These are phyloP conservation scores for Globisporangium heterothallicum DNA, from an alignment of 352 stramenopile genomes.

Conservation along the genomic window DNA sequence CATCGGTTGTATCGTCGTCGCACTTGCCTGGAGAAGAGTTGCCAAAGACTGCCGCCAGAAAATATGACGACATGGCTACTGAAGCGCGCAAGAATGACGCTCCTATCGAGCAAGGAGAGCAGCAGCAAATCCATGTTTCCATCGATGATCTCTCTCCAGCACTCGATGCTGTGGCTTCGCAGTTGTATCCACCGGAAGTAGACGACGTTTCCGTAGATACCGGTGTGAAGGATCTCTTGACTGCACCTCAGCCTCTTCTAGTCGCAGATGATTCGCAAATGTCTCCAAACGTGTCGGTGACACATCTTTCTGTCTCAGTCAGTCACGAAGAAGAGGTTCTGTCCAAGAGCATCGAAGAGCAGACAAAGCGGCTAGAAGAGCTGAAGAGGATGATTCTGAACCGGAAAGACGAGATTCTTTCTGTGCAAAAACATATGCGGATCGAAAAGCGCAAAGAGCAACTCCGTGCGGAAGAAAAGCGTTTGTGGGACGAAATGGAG, in stretches of 20 bases:
- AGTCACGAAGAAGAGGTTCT: constrained; percentile 35
- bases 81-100: background rate
- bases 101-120: background rate
- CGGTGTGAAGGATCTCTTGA: background rate
- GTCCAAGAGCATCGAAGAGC: constrained; percentile 64
- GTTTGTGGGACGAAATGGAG: constrained; percentile 46
- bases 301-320: constrained; percentile 13
- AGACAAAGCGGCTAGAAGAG: constrained; percentile 36
- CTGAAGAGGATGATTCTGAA: constrained; percentile 36
- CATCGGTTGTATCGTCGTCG: no score
- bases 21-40: background rate
- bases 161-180: background rate
- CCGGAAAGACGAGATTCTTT: constrained; percentile 34
- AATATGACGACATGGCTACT: background rate
- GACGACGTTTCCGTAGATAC: background rate
- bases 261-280: background rate
- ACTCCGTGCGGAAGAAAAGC: constrained; percentile 34
- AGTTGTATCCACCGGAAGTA: background rate
- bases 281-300: constrained; percentile 3
- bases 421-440: constrained; percentile 41
- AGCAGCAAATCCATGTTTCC: background rate
- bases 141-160: constrained; percentile 11
- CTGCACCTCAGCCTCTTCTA: background rate
- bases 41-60: no score
- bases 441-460: constrained; percentile 46